phyloP scores from a whole-genome alignment of 306 rosid genomes.

The Purshia tridentata region DNA sequence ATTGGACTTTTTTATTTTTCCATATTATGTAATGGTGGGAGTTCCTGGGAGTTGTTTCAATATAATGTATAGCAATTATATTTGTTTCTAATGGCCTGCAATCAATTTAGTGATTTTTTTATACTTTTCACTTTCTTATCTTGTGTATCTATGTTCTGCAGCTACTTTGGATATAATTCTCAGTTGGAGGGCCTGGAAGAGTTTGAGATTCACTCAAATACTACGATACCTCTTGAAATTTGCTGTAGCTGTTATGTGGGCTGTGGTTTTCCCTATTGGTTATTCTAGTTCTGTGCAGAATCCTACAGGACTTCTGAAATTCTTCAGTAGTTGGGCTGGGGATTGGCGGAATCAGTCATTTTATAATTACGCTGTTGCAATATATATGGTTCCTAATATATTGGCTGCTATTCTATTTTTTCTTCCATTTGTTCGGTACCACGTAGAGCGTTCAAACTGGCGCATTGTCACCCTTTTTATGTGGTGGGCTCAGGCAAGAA shows the following conservation, averaged over 20 bases:
- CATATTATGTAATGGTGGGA: slow-evolving; percentile 3
- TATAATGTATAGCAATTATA: not conserved
- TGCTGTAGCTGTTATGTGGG: slow-evolving; percentile 81
- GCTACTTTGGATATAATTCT: slow-evolving; percentile 80
- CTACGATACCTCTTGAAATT: slow-evolving; percentile 85
- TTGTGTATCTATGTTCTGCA: slow-evolving; percentile 46
- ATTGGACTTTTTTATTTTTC: not conserved
- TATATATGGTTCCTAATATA: slow-evolving; percentile 77
- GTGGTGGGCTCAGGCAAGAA: slow-evolving; percentile 99
- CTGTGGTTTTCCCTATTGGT: slow-evolving; percentile 75
- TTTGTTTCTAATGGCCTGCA: slow-evolving; percentile 1
- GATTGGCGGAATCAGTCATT: slow-evolving; percentile 70
- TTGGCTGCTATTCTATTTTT: slow-evolving; percentile 73
- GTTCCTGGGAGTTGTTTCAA: not conserved
- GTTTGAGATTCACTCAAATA: slow-evolving; percentile 81
- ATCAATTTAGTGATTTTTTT: not conserved
- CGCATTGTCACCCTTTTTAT: slow-evolving; percentile 60
- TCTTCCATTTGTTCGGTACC: slow-evolving; percentile 80
- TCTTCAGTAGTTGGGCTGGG: slow-evolving; percentile 80
- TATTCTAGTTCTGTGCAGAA: slow-evolving; percentile 72
- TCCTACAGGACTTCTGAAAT: slow-evolving; percentile 72
- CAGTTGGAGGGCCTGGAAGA: slow-evolving; percentile 78
- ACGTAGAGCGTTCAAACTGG: slow-evolving; percentile 76
- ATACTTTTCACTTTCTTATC: slow-evolving; percentile 2
- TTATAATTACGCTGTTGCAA: slow-evolving; percentile 62